phyloP scores from a whole-genome alignment of 2,329 filamentous ascomycete genomes.

The Sclerotiophoma versabilis region DNA sequence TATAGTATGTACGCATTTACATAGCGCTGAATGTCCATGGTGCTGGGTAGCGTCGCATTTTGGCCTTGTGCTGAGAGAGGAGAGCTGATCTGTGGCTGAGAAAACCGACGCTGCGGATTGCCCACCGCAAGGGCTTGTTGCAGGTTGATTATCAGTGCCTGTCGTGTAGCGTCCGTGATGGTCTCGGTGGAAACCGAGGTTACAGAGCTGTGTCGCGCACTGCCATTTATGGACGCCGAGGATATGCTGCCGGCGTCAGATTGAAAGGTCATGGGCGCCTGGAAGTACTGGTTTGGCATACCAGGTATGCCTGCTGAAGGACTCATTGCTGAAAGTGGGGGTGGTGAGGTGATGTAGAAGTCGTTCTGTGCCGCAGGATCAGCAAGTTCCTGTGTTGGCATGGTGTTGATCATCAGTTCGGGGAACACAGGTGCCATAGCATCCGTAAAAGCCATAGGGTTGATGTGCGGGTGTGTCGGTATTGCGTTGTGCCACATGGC shows the following conservation, averaged over 20 bases:
- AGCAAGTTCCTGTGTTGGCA: conserved; percentile 78
- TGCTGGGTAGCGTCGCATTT: conserved; percentile 73
- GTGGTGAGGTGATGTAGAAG: conserved; percentile 79
- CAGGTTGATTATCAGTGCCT: conserved; percentile 67
- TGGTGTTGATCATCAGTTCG: conserved; percentile 69
- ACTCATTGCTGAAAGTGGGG: conserved; percentile 76
- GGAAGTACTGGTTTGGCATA: conserved; percentile 66
- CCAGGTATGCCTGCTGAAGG: conserved; percentile 71
- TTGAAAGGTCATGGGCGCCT: conserved; percentile 71
- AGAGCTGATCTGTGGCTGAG: conserved; percentile 64
- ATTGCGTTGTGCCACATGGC: conserved; percentile 55
- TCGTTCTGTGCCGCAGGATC: conserved; percentile 74
- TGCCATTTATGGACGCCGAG: conserved; percentile 74
- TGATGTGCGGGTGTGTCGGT: conserved; percentile 72
- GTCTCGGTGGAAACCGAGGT: conserved; percentile 69
- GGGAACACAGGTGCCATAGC: conserved; percentile 76
- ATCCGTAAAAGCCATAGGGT: conserved; percentile 74
- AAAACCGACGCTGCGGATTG: conserved; percentile 63
- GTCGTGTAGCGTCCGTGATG: conserved; percentile 70
- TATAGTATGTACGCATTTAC: conserved; percentile 88
- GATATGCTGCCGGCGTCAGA: conserved; percentile 69
- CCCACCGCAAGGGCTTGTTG: conserved; percentile 65
- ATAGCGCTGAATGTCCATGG: conserved; percentile 86
- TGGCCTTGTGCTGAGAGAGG: conserved; percentile 55
- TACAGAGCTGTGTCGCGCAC: conserved; percentile 66